Conservation (phyloP, 163 green algal genomes). For the Scenedesmus sp. region DNA sequence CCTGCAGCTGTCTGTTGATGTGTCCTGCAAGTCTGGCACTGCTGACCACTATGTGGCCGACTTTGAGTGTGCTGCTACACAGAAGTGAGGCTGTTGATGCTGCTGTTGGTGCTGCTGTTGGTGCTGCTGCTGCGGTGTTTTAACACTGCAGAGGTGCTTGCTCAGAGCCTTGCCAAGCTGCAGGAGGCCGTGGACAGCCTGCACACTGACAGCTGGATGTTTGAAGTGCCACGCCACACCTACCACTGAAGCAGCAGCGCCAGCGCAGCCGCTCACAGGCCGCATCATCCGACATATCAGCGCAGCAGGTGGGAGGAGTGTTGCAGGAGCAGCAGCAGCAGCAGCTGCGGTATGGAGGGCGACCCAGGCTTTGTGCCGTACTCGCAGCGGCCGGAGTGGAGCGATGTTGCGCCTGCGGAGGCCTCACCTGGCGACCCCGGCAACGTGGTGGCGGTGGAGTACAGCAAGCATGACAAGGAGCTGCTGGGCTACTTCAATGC, state of each 20-base stretch:
- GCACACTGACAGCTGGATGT: conserved; percentile 75
- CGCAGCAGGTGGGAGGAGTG: background rate
- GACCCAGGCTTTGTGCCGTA: conserved; percentile 38
- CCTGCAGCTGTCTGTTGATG: background rate
- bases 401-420: conserved; percentile 55
- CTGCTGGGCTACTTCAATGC: conserved; percentile 75
- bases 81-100: background rate
- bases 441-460: conserved; percentile 74
- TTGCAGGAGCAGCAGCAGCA: conserved; percentile 1
- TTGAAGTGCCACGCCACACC: conserved; percentile 75
- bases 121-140: background rate
- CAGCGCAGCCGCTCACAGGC: background rate
- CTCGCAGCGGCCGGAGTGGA: conserved; percentile 65
- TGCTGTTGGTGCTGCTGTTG: background rate
- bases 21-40: background rate
- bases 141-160: background rate
- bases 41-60: background rate
- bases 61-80: background rate
- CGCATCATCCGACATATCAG: background rate
- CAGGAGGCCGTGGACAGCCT: background rate
- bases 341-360: background rate
- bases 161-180: background rate
- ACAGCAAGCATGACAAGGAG: conserved; percentile 63
- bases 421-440: background rate
- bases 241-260: background rate